Base-by-base conservation (phyloP, 2,329 filamentous ascomycete species). In the Fusarium tanahbumbuense region DNA sequence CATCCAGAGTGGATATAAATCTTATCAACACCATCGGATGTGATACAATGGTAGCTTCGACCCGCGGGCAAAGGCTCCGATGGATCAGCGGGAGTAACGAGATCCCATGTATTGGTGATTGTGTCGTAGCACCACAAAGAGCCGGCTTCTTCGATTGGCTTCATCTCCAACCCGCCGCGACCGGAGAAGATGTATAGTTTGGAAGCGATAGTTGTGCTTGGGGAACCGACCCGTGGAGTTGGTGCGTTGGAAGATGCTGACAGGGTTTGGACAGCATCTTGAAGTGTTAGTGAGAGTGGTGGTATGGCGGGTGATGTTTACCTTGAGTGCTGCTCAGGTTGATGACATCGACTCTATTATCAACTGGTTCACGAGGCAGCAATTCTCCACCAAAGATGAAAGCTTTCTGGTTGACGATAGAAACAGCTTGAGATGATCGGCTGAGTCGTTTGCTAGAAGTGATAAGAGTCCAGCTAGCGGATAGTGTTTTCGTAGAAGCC, bases 301-400 rank as follows among this genome's bases (percentile, higher is more conserved):
- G 9, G 1, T 16, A 18, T 4, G 0, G 9, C 2, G 16, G 10
- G 32, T 10, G 16, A 10, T 37, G 9, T 11, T 1, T 23, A 30
- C 56, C 56, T 0, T 32, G 23, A 1, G 6, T 0, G 15, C 18
- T 22, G 4, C 1, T 11, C 0, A 60, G 10, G 3, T 6, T 40
- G 3, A 61, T 3, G 2, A 54, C 25, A 27, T 62, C 59, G 0
- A 62, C 16, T 37, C 46, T 61, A 9, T 46, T 62, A 7, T 40
- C 56, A 0, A 62, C 59, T 1, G 56, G 56, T 7, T 62, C n/a
- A 1, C 59, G 45, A 4, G 59, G 56, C 1, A 62, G 13, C 1
- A 62, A 12, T 12, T 62, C 59, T 9, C 56, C 59, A 1, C 59
- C 59, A n/a, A 61, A 62, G 6, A 62, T n/a, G 4, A 61, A 62